Base-by-base conservation (phyloP, 805 yeast species). In the Metschnikowia shivogae region DNA sequence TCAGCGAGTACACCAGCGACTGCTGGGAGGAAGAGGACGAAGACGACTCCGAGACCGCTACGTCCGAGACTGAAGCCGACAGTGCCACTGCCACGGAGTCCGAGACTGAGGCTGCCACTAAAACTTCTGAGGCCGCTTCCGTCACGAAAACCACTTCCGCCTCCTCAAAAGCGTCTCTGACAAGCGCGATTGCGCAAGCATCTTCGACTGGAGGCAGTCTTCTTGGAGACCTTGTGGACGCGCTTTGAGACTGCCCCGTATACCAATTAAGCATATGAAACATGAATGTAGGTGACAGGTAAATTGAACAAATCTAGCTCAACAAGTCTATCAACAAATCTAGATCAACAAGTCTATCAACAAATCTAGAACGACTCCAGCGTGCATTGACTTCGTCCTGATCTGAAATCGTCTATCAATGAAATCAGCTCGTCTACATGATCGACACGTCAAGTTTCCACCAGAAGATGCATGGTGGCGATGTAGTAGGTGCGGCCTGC, bases 11-110 rank as follows among this genome's bases (percentile, higher is more conserved):
- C 44, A 42, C 42, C 38, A 45, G 46, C 29, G 54, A 50, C 19
- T 52, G 56, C 29, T 42, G 45, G 29, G 52, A 45, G 24, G 56
- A 47, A 10, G 52, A 45, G 3, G 50, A 45, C 17, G 54, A 45
- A n/a, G 53, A 41, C 12, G 40, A 34, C 32, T 24, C 43, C n/a
- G 32, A 17, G 17, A 28, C 39, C 13, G 19, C 34, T 26, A 22
- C 42, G 24, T 39, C 46, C 6, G 27, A 43, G 30, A 26, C 43
- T 29, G 30, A 22, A 29, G 36, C 45, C 12, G 30, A 10, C 17
- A 29, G 17, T 6, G 12, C 40, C 17, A 14, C 20, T 10, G 14
- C 36, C n/a, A 9, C 10, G 13, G 31, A 31, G 20, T 30, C 42
- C 12, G 10, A 27, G 37, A 32, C 29, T 22, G 22, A 26, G 26